Evolutionary conservation across 495 filamentous ascomycete species (phyloP).

Genomic region (Paragyromitra xinjiangensis): DNA sequence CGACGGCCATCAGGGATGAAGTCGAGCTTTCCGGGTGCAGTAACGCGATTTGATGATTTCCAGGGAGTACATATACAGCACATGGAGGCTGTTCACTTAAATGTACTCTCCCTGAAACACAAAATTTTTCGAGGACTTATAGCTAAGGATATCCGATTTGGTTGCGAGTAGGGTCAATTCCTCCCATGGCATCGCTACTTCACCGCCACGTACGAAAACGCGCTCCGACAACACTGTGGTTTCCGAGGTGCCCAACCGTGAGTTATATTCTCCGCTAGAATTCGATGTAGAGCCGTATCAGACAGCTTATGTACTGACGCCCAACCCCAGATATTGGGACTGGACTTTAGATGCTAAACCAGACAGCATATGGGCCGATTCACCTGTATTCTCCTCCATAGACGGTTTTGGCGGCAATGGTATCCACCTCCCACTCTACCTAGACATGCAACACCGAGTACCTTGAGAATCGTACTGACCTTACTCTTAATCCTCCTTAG

Average conservation of each 20-base stretch:
- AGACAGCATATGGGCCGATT: constrained; percentile 51
- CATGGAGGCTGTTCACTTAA: constrained; percentile 68
- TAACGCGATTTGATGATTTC: constrained; percentile 74
- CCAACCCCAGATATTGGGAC: constrained; percentile 61
- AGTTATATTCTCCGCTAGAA: neutral
- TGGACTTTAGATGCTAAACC: constrained; percentile 58
- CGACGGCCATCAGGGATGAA: constrained; percentile 61
- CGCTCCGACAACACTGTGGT: constrained; percentile 72
- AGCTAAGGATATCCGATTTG: constrained; percentile 37
- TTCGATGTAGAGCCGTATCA: neutral
- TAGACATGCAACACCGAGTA: neutral
- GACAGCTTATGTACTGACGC: neutral
- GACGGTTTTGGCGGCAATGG: constrained; percentile 62
- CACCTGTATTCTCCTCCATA: constrained; percentile 57
- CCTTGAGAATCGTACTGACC: neutral
- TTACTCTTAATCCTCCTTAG: neutral
- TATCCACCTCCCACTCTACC: neutral
- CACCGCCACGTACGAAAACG: constrained; percentile 67
- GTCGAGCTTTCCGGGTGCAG: constrained; percentile 60
- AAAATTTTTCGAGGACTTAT: constrained; percentile 39
- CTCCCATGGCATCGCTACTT: constrained; percentile 59
- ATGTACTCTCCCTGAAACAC: neutral
- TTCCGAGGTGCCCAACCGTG: constrained; percentile 60
- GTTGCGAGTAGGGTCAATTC: constrained; percentile 59
- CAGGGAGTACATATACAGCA: constrained; percentile 74